Evolutionary conservation across 2,329 filamentous ascomycete genomes (phyloP).

Genomic region (Ophiostoma sp.): DNA sequence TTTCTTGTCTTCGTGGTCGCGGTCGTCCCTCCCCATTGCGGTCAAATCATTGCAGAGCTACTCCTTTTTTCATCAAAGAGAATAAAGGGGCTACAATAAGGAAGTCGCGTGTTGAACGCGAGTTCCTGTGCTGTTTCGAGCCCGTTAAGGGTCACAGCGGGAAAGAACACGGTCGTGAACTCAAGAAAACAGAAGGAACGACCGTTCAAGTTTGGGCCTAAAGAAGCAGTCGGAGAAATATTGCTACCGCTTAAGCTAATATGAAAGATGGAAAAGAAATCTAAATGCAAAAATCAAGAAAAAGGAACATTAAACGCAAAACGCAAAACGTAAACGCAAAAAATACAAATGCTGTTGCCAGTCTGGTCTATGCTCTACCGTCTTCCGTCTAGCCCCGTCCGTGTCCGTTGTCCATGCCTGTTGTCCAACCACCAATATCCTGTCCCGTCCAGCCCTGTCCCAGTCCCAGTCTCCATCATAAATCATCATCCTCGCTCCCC

Average conservation of each 20-base stretch:
- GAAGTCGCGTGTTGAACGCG: too few relatives aligned
- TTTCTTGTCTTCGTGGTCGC: too few relatives aligned
- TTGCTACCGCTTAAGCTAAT: not conserved
- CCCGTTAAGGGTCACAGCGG: too few relatives aligned
- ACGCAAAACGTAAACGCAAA: not conserved
- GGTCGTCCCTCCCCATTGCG: too few relatives aligned
- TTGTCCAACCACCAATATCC: not conserved
- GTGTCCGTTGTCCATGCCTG: not conserved
- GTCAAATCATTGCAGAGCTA: too few relatives aligned
- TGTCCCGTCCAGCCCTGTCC: not conserved
- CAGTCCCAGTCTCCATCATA: not conserved
- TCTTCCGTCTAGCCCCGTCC: not conserved
- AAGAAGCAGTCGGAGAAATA: too few relatives aligned
- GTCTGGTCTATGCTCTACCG: slow-evolving; percentile 8
- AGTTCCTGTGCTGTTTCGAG: too few relatives aligned
- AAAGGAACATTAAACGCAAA: not conserved
- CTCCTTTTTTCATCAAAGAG: too few relatives aligned
- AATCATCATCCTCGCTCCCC: not conserved
- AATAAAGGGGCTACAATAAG: too few relatives aligned
- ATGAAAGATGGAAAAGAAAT: not conserved
- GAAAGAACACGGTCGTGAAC: too few relatives aligned
- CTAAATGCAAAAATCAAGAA: not conserved
- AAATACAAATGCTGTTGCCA: slow-evolving; percentile 12
- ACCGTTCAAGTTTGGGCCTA: too few relatives aligned
- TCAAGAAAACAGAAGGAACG: too few relatives aligned